Evolutionary conservation across 257 asterid species (phyloP), one percentile per base, ranked within the genome.

Genomic region (Apocynum venetum): DNA sequence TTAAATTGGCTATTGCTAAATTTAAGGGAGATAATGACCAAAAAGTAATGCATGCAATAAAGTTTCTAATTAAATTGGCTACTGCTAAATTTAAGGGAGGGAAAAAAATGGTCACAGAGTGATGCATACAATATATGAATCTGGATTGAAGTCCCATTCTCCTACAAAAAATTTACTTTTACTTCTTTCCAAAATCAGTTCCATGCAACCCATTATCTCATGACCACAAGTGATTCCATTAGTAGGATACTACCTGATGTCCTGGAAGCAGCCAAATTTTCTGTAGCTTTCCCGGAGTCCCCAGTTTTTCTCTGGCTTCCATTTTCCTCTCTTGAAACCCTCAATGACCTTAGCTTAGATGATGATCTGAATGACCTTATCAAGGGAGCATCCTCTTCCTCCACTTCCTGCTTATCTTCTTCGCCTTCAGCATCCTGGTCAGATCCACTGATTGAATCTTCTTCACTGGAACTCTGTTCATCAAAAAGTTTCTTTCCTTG

Each of bases 391-490:
- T 91, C 82, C 70, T 80, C 96, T 40, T 90, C 92, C 46, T 89
- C 93, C 8, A 88, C 96, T 48, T 87, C 89, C 78, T 86, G 89
- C 75, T 87, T 87, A 78, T 87, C 88, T 38, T 87, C 81, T 76
- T 82, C 89, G 51, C 77, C 87, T 65, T 84, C 87, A 57, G 83
- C 90, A 80, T 90, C 93, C 47, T 83, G 95, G 61, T 96, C 98
- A 49, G 97, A 91, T 63, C 87, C 99, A 80, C 94, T 93, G 77
- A 91, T 86, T 61, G 97, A 85, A 76, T 95, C 98, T 61, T 93
- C 98, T 71, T 86, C 99, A 77, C 98, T 90, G 25, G 97, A 91
- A 79, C 80, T 87, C 77, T 85, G 86, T 72, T 89, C 97, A 65
- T 88, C 91, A 71, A 93, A 93, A 51, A 96, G 97, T 82, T 87